Conservation (phyloP, 192 early-diverging fungal genomes). For the Geranomyces variabilis region DNA sequence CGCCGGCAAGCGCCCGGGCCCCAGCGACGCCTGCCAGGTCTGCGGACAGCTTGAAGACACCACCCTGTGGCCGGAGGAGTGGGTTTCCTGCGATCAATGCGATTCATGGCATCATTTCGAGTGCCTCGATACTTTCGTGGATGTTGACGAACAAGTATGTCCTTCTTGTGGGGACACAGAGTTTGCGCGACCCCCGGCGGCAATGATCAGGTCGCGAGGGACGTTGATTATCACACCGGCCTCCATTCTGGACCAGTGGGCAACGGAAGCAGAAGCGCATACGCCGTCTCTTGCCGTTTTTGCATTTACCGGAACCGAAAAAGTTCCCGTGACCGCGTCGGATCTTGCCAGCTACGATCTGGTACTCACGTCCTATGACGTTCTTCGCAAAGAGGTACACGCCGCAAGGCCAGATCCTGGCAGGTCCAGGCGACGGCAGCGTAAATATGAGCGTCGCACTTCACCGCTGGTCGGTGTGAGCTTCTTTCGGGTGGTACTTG, state of each 20-base stretch:
- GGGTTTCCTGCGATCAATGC: conserved; percentile 2
- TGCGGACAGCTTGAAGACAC: background rate
- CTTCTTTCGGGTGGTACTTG: conserved; percentile 67
- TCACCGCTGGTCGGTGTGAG: conserved; percentile 51
- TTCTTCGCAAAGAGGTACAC: conserved; percentile 58
- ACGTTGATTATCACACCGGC: conserved; percentile 70
- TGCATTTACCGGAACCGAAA: conserved; percentile 46
- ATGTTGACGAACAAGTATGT: background rate
- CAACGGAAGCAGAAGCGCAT: conserved; percentile 55
- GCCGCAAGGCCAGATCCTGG: conserved; percentile 39
- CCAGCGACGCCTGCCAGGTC: too few species aligned
- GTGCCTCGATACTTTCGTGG: background rate
- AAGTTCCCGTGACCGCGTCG: conserved; percentile 9
- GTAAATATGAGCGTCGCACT: conserved; percentile 40
- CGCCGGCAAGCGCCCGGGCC: too few species aligned
- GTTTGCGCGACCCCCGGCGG: background rate
- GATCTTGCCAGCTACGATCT: conserved; percentile 50
- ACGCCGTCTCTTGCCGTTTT: conserved; percentile 48
- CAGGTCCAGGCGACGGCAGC: conserved; percentile 43
- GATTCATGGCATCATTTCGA: conserved; percentile 21
- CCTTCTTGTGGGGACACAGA: conserved; percentile 2
- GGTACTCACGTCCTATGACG: conserved; percentile 64
- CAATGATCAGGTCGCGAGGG: conserved; percentile 22
- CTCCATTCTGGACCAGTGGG: conserved; percentile 70
- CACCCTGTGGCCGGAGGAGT: background rate